Conservation (phyloP, 306 rosid genomes). For the Pyrus communis region DNA sequence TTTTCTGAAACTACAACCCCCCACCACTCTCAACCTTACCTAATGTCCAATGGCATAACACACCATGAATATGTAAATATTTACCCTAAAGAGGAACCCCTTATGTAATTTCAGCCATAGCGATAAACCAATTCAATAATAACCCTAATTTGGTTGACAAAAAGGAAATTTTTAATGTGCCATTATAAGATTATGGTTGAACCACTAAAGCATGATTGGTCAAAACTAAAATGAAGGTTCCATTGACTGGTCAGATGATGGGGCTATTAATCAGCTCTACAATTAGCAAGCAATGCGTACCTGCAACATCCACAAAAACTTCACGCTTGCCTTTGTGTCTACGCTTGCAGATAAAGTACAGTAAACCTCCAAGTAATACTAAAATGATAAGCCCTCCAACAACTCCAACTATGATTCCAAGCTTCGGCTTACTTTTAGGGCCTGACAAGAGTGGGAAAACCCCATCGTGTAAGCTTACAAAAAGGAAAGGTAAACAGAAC, state of each 20-base stretch:
- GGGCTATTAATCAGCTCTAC: not conserved
- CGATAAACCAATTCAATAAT: not conserved
- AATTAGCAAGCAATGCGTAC: constrained; percentile 39
- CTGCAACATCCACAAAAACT: constrained; percentile 93
- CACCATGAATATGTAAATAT: not conserved
- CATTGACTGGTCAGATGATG: not conserved
- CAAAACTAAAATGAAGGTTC: not conserved
- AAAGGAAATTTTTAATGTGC: not conserved
- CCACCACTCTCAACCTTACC: not conserved
- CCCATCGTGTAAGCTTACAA: constrained; percentile 16
- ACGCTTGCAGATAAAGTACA: constrained; percentile 50
- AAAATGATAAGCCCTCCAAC: constrained; percentile 43
- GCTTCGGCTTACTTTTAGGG: constrained; percentile 43
- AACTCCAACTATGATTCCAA: constrained; percentile 67
- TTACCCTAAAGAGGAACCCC: not conserved
- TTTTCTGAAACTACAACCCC: not conserved
- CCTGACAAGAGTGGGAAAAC: constrained; percentile 39
- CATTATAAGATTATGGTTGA: not conserved
- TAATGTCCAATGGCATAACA: not conserved
- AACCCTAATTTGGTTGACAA: not conserved
- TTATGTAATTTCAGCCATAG: not conserved
- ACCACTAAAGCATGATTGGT: not conserved
- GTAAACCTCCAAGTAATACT: constrained; percentile 45
- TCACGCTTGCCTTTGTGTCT: constrained; percentile 66
- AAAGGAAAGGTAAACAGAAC: not conserved